Conservation (phyloP, 1,284 basidiomycete species). For the Farysia itapuensis region DNA sequence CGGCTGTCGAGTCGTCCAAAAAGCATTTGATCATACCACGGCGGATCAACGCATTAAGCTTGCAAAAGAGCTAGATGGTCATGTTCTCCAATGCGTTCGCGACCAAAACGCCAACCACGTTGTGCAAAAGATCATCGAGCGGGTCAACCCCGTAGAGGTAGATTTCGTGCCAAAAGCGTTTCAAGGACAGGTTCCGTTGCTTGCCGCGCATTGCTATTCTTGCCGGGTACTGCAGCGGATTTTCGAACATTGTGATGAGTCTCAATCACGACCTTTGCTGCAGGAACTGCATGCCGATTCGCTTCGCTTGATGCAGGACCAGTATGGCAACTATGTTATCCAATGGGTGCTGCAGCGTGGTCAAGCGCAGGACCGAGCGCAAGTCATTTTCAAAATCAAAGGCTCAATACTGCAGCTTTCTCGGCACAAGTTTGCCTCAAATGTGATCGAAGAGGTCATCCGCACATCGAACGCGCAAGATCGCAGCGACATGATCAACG, state of each 20-base stretch:
- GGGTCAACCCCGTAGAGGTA: slow-evolving; percentile 70
- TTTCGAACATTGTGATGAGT: slow-evolving; percentile 69
- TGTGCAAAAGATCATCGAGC: slow-evolving; percentile 60
- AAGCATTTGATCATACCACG: slow-evolving; percentile 66
- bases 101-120: slow-evolving; percentile 96
- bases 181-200: slow-evolving; percentile 76
- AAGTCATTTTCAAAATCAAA: slow-evolving; percentile 73
- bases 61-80: slow-evolving; percentile 72
- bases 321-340: slow-evolving; percentile 79
- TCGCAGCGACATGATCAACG: slow-evolving; percentile 73
- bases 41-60: slow-evolving; percentile 25
- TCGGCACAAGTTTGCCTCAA: slow-evolving; percentile 89
- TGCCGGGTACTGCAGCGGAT: slow-evolving; percentile 93
- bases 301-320: slow-evolving; percentile 59
- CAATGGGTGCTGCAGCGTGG: slow-evolving; percentile 90
- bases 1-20: slow-evolving; percentile 71
- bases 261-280: slow-evolving; percentile 72
- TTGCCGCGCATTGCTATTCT: slow-evolving; percentile 88
- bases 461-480: slow-evolving; percentile 69
- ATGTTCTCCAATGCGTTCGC: slow-evolving; percentile 83
- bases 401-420: slow-evolving; percentile 72
- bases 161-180: slow-evolving; percentile 74
- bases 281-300: slow-evolving; percentile 80
- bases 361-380: slow-evolving; percentile 69
- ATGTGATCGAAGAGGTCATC: slow-evolving; percentile 92